These are phyloP conservation scores for Zygosaccharomyces sapae DNA, from an alignment of 1,139 yeast species.

Conservation along the genomic window DNA sequence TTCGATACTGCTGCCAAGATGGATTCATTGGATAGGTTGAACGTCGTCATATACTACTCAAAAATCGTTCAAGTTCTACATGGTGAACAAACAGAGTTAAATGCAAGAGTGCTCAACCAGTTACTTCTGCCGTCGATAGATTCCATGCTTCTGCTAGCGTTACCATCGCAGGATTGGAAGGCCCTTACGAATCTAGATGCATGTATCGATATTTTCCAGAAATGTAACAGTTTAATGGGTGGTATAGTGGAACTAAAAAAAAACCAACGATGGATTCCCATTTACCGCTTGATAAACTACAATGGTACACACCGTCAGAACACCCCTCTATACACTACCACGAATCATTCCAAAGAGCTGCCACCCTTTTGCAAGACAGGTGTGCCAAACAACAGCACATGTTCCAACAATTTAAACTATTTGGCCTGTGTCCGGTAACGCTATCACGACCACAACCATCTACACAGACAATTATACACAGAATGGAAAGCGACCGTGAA, in stretches of 20 bases:
- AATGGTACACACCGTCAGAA: slow-evolving; percentile 10
- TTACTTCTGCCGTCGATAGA: slow-evolving; percentile 24
- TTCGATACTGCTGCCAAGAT: slow-evolving; percentile 30
- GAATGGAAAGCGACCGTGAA: slow-evolving; percentile 37
- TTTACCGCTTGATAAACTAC: slow-evolving; percentile 7
- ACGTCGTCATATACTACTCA: slow-evolving; percentile 29
- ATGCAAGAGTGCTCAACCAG: slow-evolving; percentile 21
- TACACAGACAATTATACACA: slow-evolving; percentile 26
- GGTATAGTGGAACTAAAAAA: slow-evolving; percentile 8
- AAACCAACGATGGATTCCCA: slow-evolving; percentile 1
- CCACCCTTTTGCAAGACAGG: slow-evolving; percentile 10
- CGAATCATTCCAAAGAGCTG: slow-evolving; percentile 10
- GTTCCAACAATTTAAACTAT: slow-evolving; percentile 15
- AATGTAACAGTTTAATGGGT: slow-evolving; percentile 13
- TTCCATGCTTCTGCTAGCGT: slow-evolving; percentile 19
- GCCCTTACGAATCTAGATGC: slow-evolving; percentile 24
- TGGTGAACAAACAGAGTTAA: slow-evolving; percentile 16
- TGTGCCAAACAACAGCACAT: slow-evolving; percentile 11
- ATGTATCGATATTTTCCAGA: slow-evolving; percentile 19
- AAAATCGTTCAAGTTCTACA: slow-evolving; percentile 20
- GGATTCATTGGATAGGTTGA: slow-evolving; percentile 32
- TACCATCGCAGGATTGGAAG: slow-evolving; percentile 28
- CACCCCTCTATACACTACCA: slow-evolving; percentile 6
- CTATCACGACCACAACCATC: slow-evolving; percentile 10
- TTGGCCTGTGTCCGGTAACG: slow-evolving; percentile 16